These are phyloP conservation scores for Penicillium italicum DNA, from an alignment of 2,329 filamentous ascomycete genomes.

Conservation along the genomic window DNA sequence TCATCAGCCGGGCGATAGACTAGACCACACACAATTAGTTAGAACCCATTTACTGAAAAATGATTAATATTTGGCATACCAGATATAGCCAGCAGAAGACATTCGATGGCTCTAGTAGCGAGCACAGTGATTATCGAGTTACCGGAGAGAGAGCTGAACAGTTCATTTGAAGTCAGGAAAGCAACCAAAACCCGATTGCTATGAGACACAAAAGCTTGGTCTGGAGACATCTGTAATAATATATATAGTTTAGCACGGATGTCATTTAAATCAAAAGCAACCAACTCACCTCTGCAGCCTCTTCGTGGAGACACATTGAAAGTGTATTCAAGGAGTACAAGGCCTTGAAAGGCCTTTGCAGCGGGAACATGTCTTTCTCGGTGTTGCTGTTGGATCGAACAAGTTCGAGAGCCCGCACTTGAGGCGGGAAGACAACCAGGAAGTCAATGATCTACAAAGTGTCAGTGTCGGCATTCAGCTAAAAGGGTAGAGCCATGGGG, in stretches of 20 bases:
- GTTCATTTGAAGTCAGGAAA: constrained; percentile 57
- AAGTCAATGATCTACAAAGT: constrained; percentile 63
- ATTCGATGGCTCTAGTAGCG: constrained; percentile 55
- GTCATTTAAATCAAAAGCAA: background rate
- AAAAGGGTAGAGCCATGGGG: background rate
- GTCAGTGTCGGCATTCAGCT: constrained; percentile 5
- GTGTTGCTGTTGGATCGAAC: constrained; percentile 55
- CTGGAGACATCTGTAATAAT: constrained; percentile 25
- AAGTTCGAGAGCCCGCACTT: constrained; percentile 58
- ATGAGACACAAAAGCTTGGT: constrained; percentile 40
- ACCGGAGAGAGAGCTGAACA: constrained; percentile 48
- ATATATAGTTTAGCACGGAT: background rate
- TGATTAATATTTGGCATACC: constrained; percentile 38
- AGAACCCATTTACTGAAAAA: background rate
- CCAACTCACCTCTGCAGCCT: constrained; percentile 31
- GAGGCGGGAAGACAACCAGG: constrained; percentile 65
- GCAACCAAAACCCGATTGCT: constrained; percentile 55
- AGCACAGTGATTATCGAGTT: constrained; percentile 50
- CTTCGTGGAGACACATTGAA: constrained; percentile 56
- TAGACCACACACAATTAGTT: constrained; percentile 28
- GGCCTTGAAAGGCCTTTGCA: constrained; percentile 66
- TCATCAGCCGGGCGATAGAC: constrained; percentile 14
- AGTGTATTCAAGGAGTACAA: constrained; percentile 70
- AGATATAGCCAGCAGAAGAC: constrained; percentile 54
- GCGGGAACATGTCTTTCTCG: constrained; percentile 63